A percentile compares a stretch with the other conserved stretches of the same genome.
phyloP scores from a whole-genome alignment of 306 rosid species.

The Trichosanthes truncata region DNA sequence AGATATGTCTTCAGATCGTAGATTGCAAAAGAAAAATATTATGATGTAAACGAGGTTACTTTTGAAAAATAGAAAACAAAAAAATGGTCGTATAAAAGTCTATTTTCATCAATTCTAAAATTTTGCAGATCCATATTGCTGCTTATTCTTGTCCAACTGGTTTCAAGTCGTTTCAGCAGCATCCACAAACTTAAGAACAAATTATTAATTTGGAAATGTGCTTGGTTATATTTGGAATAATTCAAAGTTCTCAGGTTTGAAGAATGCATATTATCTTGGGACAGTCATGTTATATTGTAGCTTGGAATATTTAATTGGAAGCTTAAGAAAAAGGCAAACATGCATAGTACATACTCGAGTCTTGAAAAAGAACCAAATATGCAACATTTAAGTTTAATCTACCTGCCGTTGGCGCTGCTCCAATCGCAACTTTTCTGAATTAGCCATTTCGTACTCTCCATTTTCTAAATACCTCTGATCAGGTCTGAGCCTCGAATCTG shows the following conservation, averaged over 20 bases:
- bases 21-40: neutral
- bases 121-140: neutral
- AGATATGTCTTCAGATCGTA: neutral
- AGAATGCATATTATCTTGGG: neutral
- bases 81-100: neutral
- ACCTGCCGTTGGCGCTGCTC: constrained; percentile 99
- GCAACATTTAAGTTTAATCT: neutral
- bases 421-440: constrained; percentile 76
- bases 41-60: neutral
- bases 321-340: neutral
- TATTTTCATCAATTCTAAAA: neutral
- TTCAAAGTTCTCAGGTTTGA: neutral
- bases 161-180: neutral
- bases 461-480: constrained; percentile 96
- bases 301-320: neutral
- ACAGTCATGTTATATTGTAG: neutral
- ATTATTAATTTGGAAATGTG: neutral
- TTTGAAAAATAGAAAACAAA: neutral
- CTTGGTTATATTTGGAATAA: neutral
- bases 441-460: constrained; percentile 98
- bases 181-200: neutral
- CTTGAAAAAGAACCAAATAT: neutral
- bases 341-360: neutral
- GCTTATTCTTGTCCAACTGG: neutral
- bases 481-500: constrained; percentile 97